These are phyloP conservation scores for Yamadazyma conglobata DNA, from an alignment of 1,139 yeast genomes.

Conservation along the genomic window DNA sequence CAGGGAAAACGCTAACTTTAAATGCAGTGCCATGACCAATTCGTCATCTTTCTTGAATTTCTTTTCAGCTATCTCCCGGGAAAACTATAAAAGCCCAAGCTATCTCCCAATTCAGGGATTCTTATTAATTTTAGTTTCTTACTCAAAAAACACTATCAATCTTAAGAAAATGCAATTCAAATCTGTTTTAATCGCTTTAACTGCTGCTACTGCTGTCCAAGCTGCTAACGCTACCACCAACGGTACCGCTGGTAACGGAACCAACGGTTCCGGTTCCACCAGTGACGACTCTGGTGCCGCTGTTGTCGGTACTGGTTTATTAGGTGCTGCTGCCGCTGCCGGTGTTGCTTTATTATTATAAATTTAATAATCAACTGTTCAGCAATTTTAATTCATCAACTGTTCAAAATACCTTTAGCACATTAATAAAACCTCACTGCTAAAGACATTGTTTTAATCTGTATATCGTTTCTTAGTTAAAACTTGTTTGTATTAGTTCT, in stretches of 20 bases:
- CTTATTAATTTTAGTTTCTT: slow-evolving; percentile 3
- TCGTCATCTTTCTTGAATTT: slow-evolving; percentile 1
- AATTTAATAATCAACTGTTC: slow-evolving; percentile 13
- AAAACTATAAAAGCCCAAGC: slow-evolving; percentile 12
- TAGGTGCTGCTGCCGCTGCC: slow-evolving; percentile 33
- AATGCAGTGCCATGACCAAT: slow-evolving; percentile 1
- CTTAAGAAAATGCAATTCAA: slow-evolving; percentile 42
- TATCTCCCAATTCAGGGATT: slow-evolving; percentile 8
- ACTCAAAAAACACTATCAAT: too few species aligned
- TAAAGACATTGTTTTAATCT: too few species aligned
- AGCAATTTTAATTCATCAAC: background rate
- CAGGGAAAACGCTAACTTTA: background rate
- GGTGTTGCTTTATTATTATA: slow-evolving; percentile 41
- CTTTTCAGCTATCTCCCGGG: slow-evolving; percentile 1
- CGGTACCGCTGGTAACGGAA: slow-evolving; percentile 28
- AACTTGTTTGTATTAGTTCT: too few species aligned
- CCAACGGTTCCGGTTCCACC: slow-evolving; percentile 21
- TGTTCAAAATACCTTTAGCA: slow-evolving; percentile 1
- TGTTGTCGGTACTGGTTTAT: slow-evolving; percentile 27
- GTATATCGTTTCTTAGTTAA: too few species aligned
- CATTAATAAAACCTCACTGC: background rate
- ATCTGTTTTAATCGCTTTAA: slow-evolving; percentile 39
- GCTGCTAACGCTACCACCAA: slow-evolving; percentile 36
- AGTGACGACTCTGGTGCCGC: slow-evolving; percentile 19
- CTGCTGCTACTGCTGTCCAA: slow-evolving; percentile 40